These are phyloP conservation scores for Bonia amplexicaulis DNA, from an alignment of 176 grass and related monocot species.

Conservation along the genomic window DNA sequence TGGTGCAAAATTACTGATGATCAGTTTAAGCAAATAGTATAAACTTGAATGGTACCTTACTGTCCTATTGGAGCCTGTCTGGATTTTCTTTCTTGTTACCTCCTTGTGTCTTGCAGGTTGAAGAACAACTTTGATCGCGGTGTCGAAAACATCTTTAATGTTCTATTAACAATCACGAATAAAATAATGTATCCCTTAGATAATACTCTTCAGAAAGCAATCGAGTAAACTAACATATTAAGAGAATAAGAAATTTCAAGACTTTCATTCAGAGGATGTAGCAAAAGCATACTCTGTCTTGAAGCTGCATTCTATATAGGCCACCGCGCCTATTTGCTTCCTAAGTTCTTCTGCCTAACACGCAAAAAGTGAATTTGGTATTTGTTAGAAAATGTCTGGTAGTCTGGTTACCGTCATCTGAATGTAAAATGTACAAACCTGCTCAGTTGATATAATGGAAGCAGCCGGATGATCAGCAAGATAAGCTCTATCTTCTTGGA, in stretches of 20 bases:
- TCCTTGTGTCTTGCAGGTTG: slow-evolving; percentile 64
- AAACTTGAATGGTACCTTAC: slow-evolving; percentile 37
- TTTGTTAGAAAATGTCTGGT: background rate
- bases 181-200: background rate
- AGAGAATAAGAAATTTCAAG: background rate
- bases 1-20: background rate
- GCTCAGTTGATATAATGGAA: slow-evolving; percentile 57
- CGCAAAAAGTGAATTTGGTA: slow-evolving; percentile 1
- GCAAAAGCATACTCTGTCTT: slow-evolving; percentile 50
- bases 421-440: slow-evolving; percentile 31
- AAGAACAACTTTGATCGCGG: slow-evolving; percentile 81
- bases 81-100: slow-evolving; percentile 49
- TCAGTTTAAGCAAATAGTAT: background rate
- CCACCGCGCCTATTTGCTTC: slow-evolving; percentile 61
- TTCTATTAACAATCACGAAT: slow-evolving; percentile 31
- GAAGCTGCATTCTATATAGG: slow-evolving; percentile 77
- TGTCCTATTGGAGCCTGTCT: slow-evolving; percentile 26
- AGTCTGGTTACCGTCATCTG: background rate
- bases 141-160: slow-evolving; percentile 71
- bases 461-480: slow-evolving; percentile 56
- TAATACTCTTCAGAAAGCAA: background rate
- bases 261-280: background rate
- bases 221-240: background rate
- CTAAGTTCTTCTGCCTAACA: slow-evolving; percentile 66
- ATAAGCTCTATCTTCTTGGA: slow-evolving; percentile 66